Evolutionary conservation across 208 protist genomes (phyloP), one percentile per base, ranked within the genome.

Genomic region (Leishmania arabica): DNA sequence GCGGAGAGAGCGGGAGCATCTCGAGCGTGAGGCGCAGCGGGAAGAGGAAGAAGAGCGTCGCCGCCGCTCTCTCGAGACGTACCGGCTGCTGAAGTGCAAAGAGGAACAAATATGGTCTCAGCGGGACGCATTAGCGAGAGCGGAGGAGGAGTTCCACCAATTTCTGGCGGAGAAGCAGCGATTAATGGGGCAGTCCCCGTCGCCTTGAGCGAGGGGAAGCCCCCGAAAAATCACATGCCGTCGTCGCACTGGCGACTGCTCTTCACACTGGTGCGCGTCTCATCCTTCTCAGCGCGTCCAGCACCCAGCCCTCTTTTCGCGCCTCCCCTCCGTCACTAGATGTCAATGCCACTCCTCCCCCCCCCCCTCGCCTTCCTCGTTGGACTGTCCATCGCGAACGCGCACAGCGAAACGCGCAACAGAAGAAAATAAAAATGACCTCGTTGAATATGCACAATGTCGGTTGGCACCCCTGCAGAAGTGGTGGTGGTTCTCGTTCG

Each of bases 41-140:
- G 92, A 94, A 51, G 87, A 84, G 49, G 91, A 90, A 54, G 83
- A 89, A 40, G 75, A 85, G 68, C 80, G 82, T 3, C 87, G 83
- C 1, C 85, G 86, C 19, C 83, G 75, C 24, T 83, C 80, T 6
- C 82, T 78, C 3, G 82, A 87, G 54, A 82, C 86, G 34, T 84
- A 82, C 40, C 58, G 56, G 19, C 21, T 76, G 2, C 58, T 95
- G 51, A 68, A 65, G 31, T 60, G 82, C 45, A 95, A 92, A 75
- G 91, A 95, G 62, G 82, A 87, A 31, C 85, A 91, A 64, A 88
- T 95, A 17, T 85, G 86, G 82, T 79, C 70, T 21, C 90, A 92
- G 62, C 88, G 91, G 3, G 87, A 91, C 74, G 72, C 70, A 0
- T 80, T 95, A 9, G 64, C 75, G 15, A 88, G 79, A 31, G 86